A percentile compares a stretch with the other conserved stretches of the same genome.
These are phyloP conservation scores for Nymphaea colorata DNA, from an alignment of 164 flowering plant genomes.

Conservation along the genomic window DNA sequence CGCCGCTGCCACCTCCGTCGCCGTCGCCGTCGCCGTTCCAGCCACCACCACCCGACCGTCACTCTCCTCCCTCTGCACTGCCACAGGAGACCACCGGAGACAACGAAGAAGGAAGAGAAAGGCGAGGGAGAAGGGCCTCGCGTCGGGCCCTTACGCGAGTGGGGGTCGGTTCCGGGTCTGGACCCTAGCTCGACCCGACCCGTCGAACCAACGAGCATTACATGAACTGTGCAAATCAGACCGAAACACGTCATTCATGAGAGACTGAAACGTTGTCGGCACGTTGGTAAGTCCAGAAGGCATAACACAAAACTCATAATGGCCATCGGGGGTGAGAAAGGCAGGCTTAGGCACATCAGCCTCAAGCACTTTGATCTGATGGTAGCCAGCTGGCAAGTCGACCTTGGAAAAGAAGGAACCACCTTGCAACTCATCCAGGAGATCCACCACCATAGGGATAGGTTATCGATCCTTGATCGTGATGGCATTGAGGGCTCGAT, in stretches of 20 bases:
- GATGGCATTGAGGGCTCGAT: background rate
- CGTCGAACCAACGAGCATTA: too few species aligned
- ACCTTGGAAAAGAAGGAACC: constrained; percentile 8
- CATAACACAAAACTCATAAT: constrained; percentile 5
- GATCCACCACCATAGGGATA: constrained; percentile 2
- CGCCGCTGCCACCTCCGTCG: too few species aligned
- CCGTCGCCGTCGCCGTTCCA: too few species aligned
- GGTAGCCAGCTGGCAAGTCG: constrained; percentile 8
- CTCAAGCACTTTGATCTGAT: constrained; percentile 5
- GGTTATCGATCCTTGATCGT: constrained; percentile 5
- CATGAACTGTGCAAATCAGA: background rate
- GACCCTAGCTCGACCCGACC: too few species aligned
- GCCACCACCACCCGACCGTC: too few species aligned
- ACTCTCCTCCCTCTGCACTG: too few species aligned
- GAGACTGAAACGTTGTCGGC: constrained; percentile 1
- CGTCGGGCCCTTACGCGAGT: too few species aligned
- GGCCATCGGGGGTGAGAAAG: constrained; percentile 6
- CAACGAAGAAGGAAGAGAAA: too few species aligned
- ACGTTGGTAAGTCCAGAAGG: constrained; percentile 6
- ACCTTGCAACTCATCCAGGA: constrained; percentile 6
- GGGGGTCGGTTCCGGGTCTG: too few species aligned
- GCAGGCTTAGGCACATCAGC: constrained; percentile 6
- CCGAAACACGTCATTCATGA: constrained; percentile 6
- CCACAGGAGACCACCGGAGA: too few species aligned
- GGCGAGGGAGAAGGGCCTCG: too few species aligned